Evolutionary conservation across 2,329 filamentous ascomycete species (phyloP), one percentile per base, ranked within the genome.

Genomic region (Pseudopyricularia cyperi): DNA sequence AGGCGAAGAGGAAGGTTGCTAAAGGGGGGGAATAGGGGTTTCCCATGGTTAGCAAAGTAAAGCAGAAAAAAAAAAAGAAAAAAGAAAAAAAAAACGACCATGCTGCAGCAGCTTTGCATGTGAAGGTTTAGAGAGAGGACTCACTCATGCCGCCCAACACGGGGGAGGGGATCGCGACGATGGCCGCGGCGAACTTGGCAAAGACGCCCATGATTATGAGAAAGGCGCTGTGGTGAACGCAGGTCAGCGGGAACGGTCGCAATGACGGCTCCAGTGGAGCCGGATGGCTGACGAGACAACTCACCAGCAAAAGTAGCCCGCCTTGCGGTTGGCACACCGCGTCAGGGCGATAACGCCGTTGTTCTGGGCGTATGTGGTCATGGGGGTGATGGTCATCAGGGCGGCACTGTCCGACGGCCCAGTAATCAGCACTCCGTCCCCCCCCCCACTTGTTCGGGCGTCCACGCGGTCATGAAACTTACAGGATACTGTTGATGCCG

Each of bases 261-360:
- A 15, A 24, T 12, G 8, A 24, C 3, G 1, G 9, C 5, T 34
- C 19, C 5, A 24, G 3, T 19, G 4, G 15, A 12, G 8, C 12
- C 9, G 22, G 33, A 6, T 4, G 12, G 17, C 12, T 12, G 15
- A 5, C 2, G 6, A 6, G 14, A n/a, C 47, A 22, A 57, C 62
- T 53, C 55, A 66, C 66, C 77, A 89, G 62, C 82, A 85, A 48
- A 82, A 85, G 63, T 89, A 89, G 4, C 88, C 88, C 5, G 87
- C 88, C 47, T 82, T 85, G 52, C 87, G 79, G 64, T 89, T 91
- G 1, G 87, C 87, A 63, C 87, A 91, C 15, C 86, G 77, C 0
- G 87, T 93, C 46, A 93, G 72, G 0, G 87, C 84, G 55, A 93
- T 90, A 50, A 91, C 85, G 34, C 87, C 87, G 63, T 91, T 90